Percentiles rank a stretch among this genome's conserved stretches.
Evolutionary conservation across 305 asterid genomes (phyloP).

Genomic region (Rubia tinctorum): DNA sequence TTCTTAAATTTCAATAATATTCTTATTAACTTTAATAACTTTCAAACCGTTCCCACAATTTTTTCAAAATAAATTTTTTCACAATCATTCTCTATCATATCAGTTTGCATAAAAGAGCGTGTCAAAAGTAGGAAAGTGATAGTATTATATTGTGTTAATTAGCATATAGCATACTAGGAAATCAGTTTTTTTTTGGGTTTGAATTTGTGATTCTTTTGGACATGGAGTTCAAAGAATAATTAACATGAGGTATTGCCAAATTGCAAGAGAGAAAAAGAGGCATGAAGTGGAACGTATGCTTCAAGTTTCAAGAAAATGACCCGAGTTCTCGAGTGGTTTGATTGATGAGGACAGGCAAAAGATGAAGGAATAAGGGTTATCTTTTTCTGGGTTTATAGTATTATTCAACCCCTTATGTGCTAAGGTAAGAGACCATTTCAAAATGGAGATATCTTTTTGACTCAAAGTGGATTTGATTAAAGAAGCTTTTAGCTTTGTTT

Average conservation of each 20-base stretch:
- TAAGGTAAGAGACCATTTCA: constrained; percentile 28
- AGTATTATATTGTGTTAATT: too few species aligned
- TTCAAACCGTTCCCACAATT: too few species aligned
- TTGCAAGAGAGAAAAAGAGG: not conserved
- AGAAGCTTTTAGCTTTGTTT: constrained; percentile 13
- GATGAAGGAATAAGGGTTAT: constrained; percentile 16
- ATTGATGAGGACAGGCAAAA: constrained; percentile 22
- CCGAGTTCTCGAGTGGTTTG: constrained; percentile 16
- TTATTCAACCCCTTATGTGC: constrained; percentile 54
- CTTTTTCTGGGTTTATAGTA: not conserved
- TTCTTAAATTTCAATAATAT: too few species aligned
- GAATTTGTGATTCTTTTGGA: not conserved
- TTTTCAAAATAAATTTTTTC: too few species aligned
- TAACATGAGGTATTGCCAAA: not conserved
- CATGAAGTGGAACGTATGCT: not conserved
- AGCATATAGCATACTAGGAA: too few species aligned
- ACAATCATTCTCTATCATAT: too few species aligned
- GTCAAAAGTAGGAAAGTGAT: too few species aligned
- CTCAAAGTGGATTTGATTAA: not conserved
- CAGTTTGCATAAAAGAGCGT: too few species aligned
- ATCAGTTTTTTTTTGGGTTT: not conserved
- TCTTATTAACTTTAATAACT: too few species aligned
- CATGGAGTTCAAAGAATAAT: not conserved
- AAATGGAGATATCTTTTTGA: constrained; percentile 28
- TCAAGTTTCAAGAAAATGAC: constrained; percentile 4